These are phyloP conservation scores for Xerocomellus intermedius DNA, from an alignment of 768 basidiomycete genomes.

Conservation along the genomic window DNA sequence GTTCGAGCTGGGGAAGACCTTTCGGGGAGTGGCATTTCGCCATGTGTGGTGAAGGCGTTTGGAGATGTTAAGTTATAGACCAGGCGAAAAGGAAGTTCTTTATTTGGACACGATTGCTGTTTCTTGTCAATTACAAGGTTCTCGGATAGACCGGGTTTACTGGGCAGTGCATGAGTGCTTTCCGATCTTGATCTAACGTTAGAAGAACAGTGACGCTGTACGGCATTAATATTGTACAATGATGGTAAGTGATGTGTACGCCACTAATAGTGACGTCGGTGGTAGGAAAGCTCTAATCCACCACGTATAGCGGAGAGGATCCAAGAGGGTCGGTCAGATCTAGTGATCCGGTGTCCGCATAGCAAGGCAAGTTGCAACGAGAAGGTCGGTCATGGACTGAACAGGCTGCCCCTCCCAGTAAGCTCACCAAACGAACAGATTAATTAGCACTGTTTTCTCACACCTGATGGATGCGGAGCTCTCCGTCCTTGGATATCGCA, in stretches of 20 bases:
- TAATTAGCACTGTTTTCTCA: neutral
- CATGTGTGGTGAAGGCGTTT: constrained; percentile 23
- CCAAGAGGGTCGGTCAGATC: neutral
- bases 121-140: neutral
- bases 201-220: neutral
- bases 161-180: neutral
- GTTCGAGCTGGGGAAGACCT: constrained; percentile 24
- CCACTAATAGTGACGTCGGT: neutral
- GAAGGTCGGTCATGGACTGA: constrained; percentile 26
- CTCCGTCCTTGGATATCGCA: constrained; percentile 32
- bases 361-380: constrained; percentile 33
- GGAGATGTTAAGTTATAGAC: neutral
- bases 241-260: neutral
- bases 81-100: neutral
- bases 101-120: neutral
- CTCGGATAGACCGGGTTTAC: neutral
- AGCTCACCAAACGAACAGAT: neutral
- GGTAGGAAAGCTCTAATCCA: neutral
- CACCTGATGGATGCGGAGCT: constrained; percentile 31
- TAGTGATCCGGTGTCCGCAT: constrained; percentile 32
- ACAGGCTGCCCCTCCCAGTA: constrained; percentile 16
- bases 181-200: neutral
- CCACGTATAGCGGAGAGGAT: neutral
- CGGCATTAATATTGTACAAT: constrained; percentile 1
- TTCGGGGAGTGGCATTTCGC: constrained; percentile 21